phyloP scores from a whole-genome alignment of 371 early-diverging fungal species.

The Dinochytrium kinnereticum region DNA sequence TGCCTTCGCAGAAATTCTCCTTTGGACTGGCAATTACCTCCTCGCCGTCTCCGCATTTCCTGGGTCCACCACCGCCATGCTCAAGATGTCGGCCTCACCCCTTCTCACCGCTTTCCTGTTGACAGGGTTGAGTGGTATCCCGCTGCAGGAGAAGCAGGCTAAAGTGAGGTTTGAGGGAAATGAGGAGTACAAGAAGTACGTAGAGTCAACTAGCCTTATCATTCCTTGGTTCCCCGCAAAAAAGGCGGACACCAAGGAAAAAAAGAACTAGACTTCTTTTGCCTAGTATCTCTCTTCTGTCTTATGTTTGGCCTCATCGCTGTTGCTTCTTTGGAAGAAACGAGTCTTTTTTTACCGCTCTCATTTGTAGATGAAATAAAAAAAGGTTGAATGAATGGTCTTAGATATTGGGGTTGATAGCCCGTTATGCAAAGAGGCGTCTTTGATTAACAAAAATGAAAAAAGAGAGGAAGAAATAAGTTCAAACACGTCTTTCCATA shows the following conservation, averaged over 20 bases:
- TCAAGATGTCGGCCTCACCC: conserved; percentile 25
- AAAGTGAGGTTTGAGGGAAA: conserved; percentile 27
- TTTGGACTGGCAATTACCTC: conserved; percentile 34
- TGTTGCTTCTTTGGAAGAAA: too few relatives aligned
- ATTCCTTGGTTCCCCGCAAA: conserved; percentile 35
- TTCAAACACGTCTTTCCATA: neutral
- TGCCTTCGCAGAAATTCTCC: conserved; percentile 21
- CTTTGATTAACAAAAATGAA: neutral
- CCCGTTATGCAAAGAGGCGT: neutral
- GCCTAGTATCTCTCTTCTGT: too few relatives aligned
- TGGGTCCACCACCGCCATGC: conserved; percentile 17
- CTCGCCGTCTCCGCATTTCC: conserved; percentile 30
- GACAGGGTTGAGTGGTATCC: conserved; percentile 36
- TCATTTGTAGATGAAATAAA: too few relatives aligned
- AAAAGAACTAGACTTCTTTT: neutral
- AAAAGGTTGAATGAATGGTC: too few relatives aligned
- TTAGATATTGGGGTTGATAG: too few relatives aligned
- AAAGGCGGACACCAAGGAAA: neutral
- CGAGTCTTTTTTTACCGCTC: too few relatives aligned
- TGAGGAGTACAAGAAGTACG: conserved; percentile 32
- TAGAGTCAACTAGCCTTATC: conserved; percentile 22
- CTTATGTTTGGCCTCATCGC: too few relatives aligned
- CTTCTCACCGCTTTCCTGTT: conserved; percentile 27
- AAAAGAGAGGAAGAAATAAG: neutral
- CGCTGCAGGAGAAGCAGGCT: conserved; percentile 37